A percentile compares a stretch with the other conserved stretches of the same genome.
Evolutionary conservation across 2,329 filamentous ascomycete species (phyloP).

Genomic region (Fusarium graminum): DNA sequence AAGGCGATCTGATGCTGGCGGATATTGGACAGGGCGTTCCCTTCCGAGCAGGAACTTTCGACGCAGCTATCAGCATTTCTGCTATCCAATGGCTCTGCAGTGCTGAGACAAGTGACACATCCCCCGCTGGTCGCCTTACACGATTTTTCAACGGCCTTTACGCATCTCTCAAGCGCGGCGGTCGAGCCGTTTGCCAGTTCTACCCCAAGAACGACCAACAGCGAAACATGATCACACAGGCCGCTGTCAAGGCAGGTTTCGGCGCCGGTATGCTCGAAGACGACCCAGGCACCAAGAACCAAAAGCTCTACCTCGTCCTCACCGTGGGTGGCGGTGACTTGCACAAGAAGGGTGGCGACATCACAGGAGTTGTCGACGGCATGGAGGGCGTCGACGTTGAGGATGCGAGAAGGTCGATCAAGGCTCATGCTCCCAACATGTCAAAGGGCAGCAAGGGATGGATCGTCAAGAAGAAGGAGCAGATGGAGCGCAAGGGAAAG

Average conservation of each 20-base stretch:
- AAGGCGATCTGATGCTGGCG: constrained; percentile 92
- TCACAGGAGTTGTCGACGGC: constrained; percentile 88
- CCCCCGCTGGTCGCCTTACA: constrained; percentile 79
- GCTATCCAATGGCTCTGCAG: constrained; percentile 99
- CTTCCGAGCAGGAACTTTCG: constrained; percentile 91
- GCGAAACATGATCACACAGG: constrained; percentile 89
- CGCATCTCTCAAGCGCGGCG: constrained; percentile 83
- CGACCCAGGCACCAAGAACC: constrained; percentile 95
- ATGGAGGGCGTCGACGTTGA: constrained; percentile 90
- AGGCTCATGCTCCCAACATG: constrained; percentile 60
- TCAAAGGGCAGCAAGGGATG: constrained; percentile 86
- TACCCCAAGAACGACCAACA: constrained; percentile 97
- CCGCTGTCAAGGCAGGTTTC: constrained; percentile 93
- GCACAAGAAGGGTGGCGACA: constrained; percentile 75
- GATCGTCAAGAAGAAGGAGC: constrained; percentile 89
- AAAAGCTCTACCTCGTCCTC: constrained; percentile 94
- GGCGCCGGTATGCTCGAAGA: constrained; percentile 95
- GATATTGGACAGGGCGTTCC: constrained; percentile 97
- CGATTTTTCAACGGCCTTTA: constrained; percentile 96
- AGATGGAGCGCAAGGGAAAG: constrained; percentile 95
- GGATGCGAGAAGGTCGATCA: constrained; percentile 71
- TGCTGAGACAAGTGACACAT: constrained; percentile 88
- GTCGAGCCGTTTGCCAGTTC: constrained; percentile 94
- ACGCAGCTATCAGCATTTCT: constrained; percentile 93
- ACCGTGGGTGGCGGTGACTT: constrained; percentile 78